A percentile compares a stretch with the other conserved stretches of the same genome.
Evolutionary conservation across 495 filamentous ascomycete species (phyloP).

Genomic region (Penicillium daleae): DNA sequence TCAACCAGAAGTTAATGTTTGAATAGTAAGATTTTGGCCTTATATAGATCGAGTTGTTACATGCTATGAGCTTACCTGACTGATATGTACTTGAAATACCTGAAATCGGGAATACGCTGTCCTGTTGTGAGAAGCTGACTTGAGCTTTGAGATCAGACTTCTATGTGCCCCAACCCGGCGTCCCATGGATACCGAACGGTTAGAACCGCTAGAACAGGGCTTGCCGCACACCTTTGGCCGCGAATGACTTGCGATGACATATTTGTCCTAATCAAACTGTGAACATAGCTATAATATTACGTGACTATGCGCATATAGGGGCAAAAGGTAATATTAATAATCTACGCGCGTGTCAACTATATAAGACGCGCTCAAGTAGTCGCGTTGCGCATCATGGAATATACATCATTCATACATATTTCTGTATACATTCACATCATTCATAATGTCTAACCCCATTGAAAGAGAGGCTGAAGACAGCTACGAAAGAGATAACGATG

Average conservation of each 20-base stretch:
- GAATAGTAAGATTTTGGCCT: too few relatives aligned
- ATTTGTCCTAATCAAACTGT: not conserved
- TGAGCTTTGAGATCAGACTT: not conserved
- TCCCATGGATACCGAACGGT: not conserved
- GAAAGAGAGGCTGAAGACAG: slow-evolving; percentile 36
- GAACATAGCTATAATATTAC: slow-evolving; percentile 2
- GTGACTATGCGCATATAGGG: not conserved
- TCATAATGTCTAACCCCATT: slow-evolving; percentile 27
- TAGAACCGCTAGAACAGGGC: not conserved
- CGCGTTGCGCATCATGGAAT: not conserved
- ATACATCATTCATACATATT: not conserved
- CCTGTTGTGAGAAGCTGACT: too few relatives aligned
- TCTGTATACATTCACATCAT: not conserved
- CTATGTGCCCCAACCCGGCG: too few relatives aligned
- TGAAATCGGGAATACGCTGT: too few relatives aligned
- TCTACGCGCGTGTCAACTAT: not conserved
- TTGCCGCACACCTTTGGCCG: not conserved
- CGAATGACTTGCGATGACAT: not conserved
- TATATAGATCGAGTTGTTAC: too few relatives aligned
- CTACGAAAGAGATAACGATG: slow-evolving; percentile 35
- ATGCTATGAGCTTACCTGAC: too few relatives aligned
- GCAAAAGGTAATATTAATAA: not conserved
- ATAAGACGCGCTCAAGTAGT: not conserved
- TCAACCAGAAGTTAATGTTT: too few relatives aligned
- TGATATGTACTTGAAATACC: too few relatives aligned